Conservation (phyloP, 495 filamentous ascomycete genomes). For the Aspergillus olivimuriae region DNA sequence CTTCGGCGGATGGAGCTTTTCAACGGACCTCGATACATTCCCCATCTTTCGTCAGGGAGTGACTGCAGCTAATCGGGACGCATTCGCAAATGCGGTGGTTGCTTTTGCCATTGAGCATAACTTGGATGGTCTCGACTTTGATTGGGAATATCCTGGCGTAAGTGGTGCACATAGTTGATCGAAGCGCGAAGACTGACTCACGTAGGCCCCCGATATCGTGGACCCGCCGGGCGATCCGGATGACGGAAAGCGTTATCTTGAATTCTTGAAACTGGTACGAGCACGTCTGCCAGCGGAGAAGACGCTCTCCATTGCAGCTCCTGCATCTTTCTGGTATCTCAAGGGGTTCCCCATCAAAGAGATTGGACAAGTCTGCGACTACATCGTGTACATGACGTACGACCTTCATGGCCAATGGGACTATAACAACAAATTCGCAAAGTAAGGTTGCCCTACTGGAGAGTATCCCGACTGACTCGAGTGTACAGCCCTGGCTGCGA, state of each 20-base stretch:
- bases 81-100: conserved; percentile 28
- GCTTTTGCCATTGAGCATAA: conserved; percentile 23
- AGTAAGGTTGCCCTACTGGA: no score
- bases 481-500: neutral
- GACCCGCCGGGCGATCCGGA: conserved; percentile 18
- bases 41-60: conserved; percentile 28
- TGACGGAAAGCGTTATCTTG: conserved; percentile 28
- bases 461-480: no score
- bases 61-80: conserved; percentile 22
- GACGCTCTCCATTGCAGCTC: conserved; percentile 14
- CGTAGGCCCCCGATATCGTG: conserved; percentile 27
- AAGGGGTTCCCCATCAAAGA: conserved; percentile 21
- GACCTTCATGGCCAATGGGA: conserved; percentile 33
- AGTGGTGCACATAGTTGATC: neutral
- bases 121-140: conserved; percentile 35
- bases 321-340: conserved; percentile 28
- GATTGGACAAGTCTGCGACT: conserved; percentile 21
- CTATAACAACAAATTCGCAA: conserved; percentile 10
- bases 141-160: conserved; percentile 36
- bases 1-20: conserved; percentile 44
- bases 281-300: conserved; percentile 1
- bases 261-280: neutral
- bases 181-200: neutral
- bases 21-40: conserved; percentile 29
- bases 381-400: conserved; percentile 33